A percentile compares a stretch with the other conserved stretches of the same genome.
phyloP scores from a whole-genome alignment of 257 asterid species.

The Solanum lignicaule region DNA sequence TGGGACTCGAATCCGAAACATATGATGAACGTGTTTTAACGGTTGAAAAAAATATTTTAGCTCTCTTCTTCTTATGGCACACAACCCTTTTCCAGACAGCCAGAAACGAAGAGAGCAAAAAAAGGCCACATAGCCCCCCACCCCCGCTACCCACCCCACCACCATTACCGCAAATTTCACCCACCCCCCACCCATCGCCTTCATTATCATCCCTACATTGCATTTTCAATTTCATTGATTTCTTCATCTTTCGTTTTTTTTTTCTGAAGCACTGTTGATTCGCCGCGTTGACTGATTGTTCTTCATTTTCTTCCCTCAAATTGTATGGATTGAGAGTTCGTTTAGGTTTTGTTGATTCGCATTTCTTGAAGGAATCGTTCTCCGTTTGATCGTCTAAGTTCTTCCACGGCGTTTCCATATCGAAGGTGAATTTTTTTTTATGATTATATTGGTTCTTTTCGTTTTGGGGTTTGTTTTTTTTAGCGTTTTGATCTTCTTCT shows the following conservation, averaged over 20 bases:
- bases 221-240: neutral
- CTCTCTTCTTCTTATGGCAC: neutral
- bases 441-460: neutral
- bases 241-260: neutral
- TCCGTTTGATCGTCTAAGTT: neutral
- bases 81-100: neutral
- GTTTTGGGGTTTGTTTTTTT: neutral
- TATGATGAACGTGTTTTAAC: accelerated
- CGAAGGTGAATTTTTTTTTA: slow-evolving; percentile 14
- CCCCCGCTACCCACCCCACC: neutral
- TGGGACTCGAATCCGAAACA: too few species aligned
- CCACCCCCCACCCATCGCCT: neutral
- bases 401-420: slow-evolving; percentile 58
- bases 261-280: neutral
- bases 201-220: neutral
- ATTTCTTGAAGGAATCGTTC: neutral
- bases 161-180: neutral
- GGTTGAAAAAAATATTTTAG: too few species aligned
- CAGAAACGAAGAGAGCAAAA: neutral
- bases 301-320: neutral
- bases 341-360: neutral
- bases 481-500: neutral
- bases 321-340: neutral
- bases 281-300: neutral
- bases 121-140: neutral